Base-by-base conservation (phyloP, 192 early-diverging fungal genomes). In the Oehlia diaphana region DNA sequence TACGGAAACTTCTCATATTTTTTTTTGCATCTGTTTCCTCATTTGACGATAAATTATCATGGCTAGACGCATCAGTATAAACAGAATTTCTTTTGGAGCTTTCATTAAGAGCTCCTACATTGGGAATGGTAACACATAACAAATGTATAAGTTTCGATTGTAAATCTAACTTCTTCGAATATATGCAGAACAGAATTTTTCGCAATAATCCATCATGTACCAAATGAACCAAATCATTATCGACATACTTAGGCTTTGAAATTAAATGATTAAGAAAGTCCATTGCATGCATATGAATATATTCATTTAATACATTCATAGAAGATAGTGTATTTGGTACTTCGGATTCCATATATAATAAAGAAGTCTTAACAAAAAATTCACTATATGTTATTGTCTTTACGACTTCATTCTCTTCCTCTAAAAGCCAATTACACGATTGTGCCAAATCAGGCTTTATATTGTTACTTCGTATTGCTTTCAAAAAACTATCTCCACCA, bases 101-200 rank as follows among this genome's bases (percentile, higher is more conserved):
- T 78, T 85, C 81, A 28, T 78, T 71, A 2, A 74, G 58, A 0
- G 82, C 78, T 2, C 86, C 81, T 9, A 83, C 80, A 70, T 88
- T 88, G 1, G 87, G 71, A n/a, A 91, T 77, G 9, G 88, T 86
- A 2, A 88, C 81, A 26, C 86, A 85, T 21, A 92, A 63, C 14
- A 92, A 68, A 67, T 89, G 88, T 26, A 93, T 76, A 19, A 93
- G 79, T 26, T 85, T 80, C n/a, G 86, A 86, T 75, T 93, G 92
- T 8, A 92, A 73, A 49, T 92, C 91, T 2, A 92, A 81, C 1
- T 85, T 77, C 12, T 79, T 69, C 21, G 82, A 78, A 50, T 77
- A 65, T 67, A 93, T 89, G 71, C 90, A 92, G 61, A 83, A 90
- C 9, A 92, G 83, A 50, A 93, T 73, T 80, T 92, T 92, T 35